phyloP scores from a whole-genome alignment of 192 early-diverging fungal genomes.

The Blastocladiella britannica region DNA sequence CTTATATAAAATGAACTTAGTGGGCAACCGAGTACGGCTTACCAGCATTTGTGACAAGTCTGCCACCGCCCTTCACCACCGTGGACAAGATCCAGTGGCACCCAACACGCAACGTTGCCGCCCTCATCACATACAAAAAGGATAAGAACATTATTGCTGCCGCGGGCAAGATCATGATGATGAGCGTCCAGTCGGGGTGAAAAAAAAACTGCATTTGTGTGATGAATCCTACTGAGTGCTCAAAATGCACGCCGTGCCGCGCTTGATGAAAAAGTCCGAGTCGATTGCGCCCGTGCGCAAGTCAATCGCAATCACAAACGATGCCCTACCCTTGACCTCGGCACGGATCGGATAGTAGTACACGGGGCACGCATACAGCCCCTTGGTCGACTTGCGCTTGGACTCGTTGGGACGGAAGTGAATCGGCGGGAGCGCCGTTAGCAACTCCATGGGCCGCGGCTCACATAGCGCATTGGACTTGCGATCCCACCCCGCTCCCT shows the following conservation, averaged over 20 bases:
- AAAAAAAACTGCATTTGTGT: no score
- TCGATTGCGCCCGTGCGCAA: conserved; percentile 25
- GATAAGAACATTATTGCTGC: no score
- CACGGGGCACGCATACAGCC: conserved; percentile 26
- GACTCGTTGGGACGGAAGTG: conserved; percentile 27
- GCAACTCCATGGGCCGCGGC: conserved; percentile 42
- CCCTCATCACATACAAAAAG: no score
- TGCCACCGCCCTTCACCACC: no score
- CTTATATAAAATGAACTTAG: no score
- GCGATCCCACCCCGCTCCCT: conserved; percentile 36
- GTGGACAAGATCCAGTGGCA: no score
- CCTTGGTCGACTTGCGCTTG: conserved; percentile 7
- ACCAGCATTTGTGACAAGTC: no score
- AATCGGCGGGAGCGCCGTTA: conserved; percentile 35
- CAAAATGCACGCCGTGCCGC: conserved; percentile 24
- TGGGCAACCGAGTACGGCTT: no score
- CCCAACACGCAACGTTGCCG: no score
- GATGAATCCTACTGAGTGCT: no score
- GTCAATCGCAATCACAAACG: conserved; percentile 31
- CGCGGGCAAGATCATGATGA: no score
- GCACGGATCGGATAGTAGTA: conserved; percentile 41
- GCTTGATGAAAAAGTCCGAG: conserved; percentile 34
- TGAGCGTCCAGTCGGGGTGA: no score
- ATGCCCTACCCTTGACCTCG: conserved; percentile 36
- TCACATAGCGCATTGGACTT: conserved; percentile 25